Conservation (phyloP, 192 early-diverging fungal genomes). For the Backusella mclennaniae region DNA sequence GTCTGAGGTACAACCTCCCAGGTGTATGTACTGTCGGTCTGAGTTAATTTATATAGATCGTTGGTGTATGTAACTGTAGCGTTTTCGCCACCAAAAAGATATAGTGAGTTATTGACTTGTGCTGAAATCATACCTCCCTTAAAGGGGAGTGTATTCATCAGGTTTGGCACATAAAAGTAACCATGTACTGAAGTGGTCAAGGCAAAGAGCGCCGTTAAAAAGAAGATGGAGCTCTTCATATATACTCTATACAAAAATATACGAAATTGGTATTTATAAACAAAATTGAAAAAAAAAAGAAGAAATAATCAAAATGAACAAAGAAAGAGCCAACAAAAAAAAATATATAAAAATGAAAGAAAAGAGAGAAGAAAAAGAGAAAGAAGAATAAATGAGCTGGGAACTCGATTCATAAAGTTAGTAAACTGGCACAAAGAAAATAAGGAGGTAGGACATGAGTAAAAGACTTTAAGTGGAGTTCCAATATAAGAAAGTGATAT, state of each 20-base stretch:
- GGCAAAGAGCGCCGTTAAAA: conserved; percentile 5
- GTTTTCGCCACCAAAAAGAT: conserved; percentile 25
- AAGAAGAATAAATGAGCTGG: neutral
- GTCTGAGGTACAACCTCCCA: conserved; percentile 17
- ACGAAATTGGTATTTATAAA: neutral
- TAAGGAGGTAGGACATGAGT: conserved; percentile 12
- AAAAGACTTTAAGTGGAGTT: conserved; percentile 9
- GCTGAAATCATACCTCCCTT: conserved; percentile 25
- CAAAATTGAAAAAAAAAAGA: conserved; percentile 11
- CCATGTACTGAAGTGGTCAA: conserved; percentile 15
- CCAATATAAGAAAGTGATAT: conserved; percentile 1
- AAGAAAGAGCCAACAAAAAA: neutral
- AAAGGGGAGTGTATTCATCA: conserved; percentile 22
- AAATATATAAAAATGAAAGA: neutral
- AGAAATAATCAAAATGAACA: neutral
- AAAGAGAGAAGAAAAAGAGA: neutral
- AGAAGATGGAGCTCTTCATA: conserved; percentile 3
- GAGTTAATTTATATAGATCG: conserved; percentile 20
- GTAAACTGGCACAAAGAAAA: conserved; percentile 4
- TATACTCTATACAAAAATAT: conserved; percentile 9
- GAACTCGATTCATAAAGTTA: neutral
- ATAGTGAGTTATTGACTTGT: conserved; percentile 14
- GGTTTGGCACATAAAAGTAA: conserved; percentile 23
- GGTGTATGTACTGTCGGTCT: conserved; percentile 8
- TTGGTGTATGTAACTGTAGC: conserved; percentile 18